Percentiles rank a stretch among this genome's conserved stretches.
These are phyloP conservation scores for Ophiostoma australiae DNA, from an alignment of 2,329 filamentous ascomycete species.

Conservation along the genomic window DNA sequence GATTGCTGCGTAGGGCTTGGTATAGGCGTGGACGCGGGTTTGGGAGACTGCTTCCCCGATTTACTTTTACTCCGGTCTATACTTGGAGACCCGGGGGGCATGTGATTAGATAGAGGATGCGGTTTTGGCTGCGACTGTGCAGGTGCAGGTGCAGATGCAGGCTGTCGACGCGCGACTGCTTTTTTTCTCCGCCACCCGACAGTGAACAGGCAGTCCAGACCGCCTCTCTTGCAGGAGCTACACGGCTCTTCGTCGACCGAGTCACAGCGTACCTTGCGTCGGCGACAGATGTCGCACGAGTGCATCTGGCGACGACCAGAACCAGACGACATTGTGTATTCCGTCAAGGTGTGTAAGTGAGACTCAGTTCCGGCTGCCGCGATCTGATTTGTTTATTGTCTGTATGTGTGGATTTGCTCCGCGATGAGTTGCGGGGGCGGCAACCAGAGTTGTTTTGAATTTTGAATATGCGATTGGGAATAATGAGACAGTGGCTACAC, in stretches of 20 bases:
- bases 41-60: not conserved
- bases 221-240: constrained; percentile 20
- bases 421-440: not conserved
- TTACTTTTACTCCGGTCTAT: not conserved
- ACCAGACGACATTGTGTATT: not conserved
- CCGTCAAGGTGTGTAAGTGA: not conserved
- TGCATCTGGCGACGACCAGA: constrained; percentile 23
- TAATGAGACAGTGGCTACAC: not conserved
- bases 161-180: not conserved
- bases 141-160: not conserved
- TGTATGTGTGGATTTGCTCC: not conserved
- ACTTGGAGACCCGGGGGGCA: not conserved
- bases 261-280: constrained; percentile 23
- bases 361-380: constrained; percentile 6
- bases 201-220: constrained; percentile 16
- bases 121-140: not conserved
- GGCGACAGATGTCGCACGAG: constrained; percentile 23
- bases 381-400: not conserved
- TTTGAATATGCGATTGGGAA: not conserved
- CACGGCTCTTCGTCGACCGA: constrained; percentile 20
- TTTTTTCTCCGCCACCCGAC: constrained; percentile 1
- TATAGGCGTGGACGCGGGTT: not conserved
- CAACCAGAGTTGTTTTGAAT: not conserved
- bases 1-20: not conserved
- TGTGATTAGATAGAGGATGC: not conserved